Percentiles rank a stretch among this genome's conserved stretches.
Conservation (phyloP, 2,329 filamentous ascomycete species). For the Triangularia verruculosa region DNA sequence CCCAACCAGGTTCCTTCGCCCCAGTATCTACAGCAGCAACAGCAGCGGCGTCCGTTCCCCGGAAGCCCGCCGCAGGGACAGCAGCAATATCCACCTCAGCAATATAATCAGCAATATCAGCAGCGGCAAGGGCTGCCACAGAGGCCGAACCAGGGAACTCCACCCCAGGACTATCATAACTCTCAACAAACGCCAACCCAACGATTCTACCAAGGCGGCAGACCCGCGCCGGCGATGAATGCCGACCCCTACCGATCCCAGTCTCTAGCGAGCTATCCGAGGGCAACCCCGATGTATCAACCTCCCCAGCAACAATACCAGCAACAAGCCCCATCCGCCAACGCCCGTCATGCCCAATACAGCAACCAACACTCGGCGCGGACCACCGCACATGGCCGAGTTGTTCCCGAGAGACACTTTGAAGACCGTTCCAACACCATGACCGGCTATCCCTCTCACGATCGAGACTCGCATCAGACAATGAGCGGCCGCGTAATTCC, state of each 20-base stretch:
- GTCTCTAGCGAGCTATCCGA: slow-evolving; percentile 75
- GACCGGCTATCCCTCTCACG: slow-evolving; percentile 69
- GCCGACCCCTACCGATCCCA: slow-evolving; percentile 88
- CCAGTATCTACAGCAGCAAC: slow-evolving; percentile 49
- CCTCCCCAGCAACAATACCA: slow-evolving; percentile 60
- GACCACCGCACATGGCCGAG: slow-evolving; percentile 85
- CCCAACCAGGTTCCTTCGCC: slow-evolving; percentile 45
- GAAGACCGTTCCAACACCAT: slow-evolving; percentile 96
- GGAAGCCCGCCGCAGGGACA: slow-evolving; percentile 26
- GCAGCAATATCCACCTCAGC: slow-evolving; percentile 1
- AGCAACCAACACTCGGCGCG: slow-evolving; percentile 58
- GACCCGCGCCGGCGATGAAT: slow-evolving; percentile 69
- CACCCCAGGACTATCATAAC: slow-evolving; percentile 44
- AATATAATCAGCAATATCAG: slow-evolving; percentile 37
- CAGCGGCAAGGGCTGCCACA: slow-evolving; percentile 27
- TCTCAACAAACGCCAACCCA: slow-evolving; percentile 46
- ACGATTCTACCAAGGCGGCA: slow-evolving; percentile 60
- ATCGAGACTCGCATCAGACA: slow-evolving; percentile 80
- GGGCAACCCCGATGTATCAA: slow-evolving; percentile 66
- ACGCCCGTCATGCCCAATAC: slow-evolving; percentile 73
- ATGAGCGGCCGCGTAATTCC: slow-evolving; percentile 93
- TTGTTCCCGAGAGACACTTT: slow-evolving; percentile 79
- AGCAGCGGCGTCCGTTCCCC: slow-evolving; percentile 46
- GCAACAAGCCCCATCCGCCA: slow-evolving; percentile 51
- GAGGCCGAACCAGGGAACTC: slow-evolving; percentile 40